A percentile compares a stretch with the other conserved stretches of the same genome.
These are phyloP conservation scores for Penicillium brevicompactum DNA, from an alignment of 2,329 filamentous ascomycete genomes.

Conservation along the genomic window DNA sequence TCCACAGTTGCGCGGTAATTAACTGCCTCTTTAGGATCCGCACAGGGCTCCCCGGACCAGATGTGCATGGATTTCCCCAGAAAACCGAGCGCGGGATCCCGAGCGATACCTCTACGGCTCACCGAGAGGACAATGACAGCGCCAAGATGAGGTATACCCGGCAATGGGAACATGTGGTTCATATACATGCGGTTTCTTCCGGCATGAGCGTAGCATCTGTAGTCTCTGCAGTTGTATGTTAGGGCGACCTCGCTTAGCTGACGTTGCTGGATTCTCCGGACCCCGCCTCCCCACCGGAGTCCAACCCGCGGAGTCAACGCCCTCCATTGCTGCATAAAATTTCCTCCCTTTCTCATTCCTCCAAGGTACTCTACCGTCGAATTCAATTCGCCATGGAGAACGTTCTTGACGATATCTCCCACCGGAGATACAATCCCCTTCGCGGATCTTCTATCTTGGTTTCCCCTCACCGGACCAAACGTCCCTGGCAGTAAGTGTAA, in stretches of 20 bases:
- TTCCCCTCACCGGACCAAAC: constrained; percentile 92
- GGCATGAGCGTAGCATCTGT: neutral
- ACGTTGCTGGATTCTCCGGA: constrained; percentile 13
- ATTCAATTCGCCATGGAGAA: constrained; percentile 62
- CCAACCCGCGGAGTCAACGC: neutral
- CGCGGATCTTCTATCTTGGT: constrained; percentile 91
- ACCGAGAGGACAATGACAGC: constrained; percentile 17
- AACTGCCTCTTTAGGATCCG: neutral
- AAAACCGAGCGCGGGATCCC: constrained; percentile 22
- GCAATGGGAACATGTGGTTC: neutral
- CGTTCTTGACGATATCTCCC: constrained; percentile 92
- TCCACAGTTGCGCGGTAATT: neutral
- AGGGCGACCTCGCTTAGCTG: constrained; percentile 3
- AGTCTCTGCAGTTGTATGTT: neutral
- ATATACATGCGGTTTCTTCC: neutral
- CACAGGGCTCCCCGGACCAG: neutral
- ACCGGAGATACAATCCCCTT: constrained; percentile 89
- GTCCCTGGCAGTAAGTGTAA: constrained; percentile 89
- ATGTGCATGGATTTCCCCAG: constrained; percentile 7
- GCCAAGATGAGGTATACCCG: constrained; percentile 5
- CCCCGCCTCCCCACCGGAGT: constrained; percentile 25
- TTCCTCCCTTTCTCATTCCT: constrained; percentile 2
- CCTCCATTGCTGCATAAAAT: constrained; percentile 1
- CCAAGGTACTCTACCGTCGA: constrained; percentile 12
- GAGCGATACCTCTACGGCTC: constrained; percentile 23